Percentiles rank a stretch among this genome's conserved stretches.
Conservation (phyloP, 345 rosid species). For the Tarenaya hassleriana region DNA sequence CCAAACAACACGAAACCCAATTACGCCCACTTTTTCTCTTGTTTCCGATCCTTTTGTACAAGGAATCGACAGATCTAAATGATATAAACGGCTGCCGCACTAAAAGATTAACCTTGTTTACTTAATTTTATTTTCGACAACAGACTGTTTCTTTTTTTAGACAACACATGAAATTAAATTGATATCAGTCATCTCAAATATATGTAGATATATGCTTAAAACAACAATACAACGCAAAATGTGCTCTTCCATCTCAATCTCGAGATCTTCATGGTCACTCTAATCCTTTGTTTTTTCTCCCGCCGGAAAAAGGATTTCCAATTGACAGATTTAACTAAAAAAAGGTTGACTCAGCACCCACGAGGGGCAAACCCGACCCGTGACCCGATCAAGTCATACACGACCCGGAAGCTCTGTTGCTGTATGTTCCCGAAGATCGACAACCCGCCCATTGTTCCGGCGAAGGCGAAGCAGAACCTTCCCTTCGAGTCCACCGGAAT, state of each 20-base stretch:
- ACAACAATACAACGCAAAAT: not conserved
- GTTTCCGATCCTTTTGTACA: too few relatives aligned
- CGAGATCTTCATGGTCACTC: slow-evolving; percentile 15
- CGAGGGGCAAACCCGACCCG: slow-evolving; percentile 78
- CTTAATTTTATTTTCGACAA: too few relatives aligned
- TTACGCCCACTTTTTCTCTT: too few relatives aligned
- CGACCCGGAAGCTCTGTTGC: slow-evolving; percentile 91
- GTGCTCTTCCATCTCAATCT: not conserved
- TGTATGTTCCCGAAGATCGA: slow-evolving; percentile 90
- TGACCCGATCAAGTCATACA: slow-evolving; percentile 63
- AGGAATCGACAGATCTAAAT: too few relatives aligned
- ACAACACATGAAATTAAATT: too few relatives aligned
- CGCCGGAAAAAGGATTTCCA: slow-evolving; percentile 10
- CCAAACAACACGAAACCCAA: too few relatives aligned
- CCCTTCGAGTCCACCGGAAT: slow-evolving; percentile 72
- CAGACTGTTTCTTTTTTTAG: too few relatives aligned
- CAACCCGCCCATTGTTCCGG: slow-evolving; percentile 78
- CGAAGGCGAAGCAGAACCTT: slow-evolving; percentile 88
- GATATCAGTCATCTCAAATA: too few relatives aligned
- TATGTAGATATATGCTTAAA: too few relatives aligned
- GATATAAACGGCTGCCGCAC: too few relatives aligned
- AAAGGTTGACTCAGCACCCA: slow-evolving; percentile 44
- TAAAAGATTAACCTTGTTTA: too few relatives aligned
- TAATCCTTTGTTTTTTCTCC: not conserved
- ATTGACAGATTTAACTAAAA: slow-evolving; percentile 15